Conservation (phyloP, 2,329 filamentous ascomycete genomes). For the Fusarium vanettenii region DNA sequence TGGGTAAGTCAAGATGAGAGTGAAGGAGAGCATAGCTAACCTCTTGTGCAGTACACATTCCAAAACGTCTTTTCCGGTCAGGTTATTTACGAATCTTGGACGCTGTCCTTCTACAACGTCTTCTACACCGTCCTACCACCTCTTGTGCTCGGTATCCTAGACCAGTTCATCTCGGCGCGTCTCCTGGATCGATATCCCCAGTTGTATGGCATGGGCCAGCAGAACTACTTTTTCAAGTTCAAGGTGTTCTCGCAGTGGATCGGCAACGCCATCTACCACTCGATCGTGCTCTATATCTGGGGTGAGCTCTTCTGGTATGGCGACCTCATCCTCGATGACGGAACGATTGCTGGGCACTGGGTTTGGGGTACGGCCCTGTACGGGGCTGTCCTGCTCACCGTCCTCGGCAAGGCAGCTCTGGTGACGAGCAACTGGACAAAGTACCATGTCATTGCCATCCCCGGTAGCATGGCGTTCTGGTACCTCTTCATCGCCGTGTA, state of each 20-base stretch:
- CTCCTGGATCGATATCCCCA: conserved; percentile 96
- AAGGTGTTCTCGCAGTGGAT: conserved; percentile 96
- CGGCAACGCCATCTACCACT: conserved; percentile 94
- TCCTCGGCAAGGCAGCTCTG: conserved; percentile 92
- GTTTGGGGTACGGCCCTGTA: conserved; percentile 97
- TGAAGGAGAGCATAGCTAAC: conserved; percentile 28
- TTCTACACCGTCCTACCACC: conserved; percentile 96
- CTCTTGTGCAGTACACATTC: conserved; percentile 81
- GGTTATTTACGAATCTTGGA: conserved; percentile 99
- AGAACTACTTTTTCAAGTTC: conserved; percentile 92
- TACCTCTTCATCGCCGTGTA: conserved; percentile 90
- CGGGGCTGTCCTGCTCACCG: conserved; percentile 91
- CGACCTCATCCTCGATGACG: conserved; percentile 83
- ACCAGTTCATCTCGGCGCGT: conserved; percentile 96
- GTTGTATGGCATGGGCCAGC: conserved; percentile 92
- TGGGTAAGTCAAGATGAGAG: conserved; percentile 73
- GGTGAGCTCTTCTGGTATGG: conserved; percentile 83
- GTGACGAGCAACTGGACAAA: conserved; percentile 99
- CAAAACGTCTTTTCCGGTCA: conserved; percentile 98
- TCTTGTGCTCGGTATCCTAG: conserved; percentile 93
- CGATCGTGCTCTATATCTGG: conserved; percentile 89
- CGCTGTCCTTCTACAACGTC: conserved; percentile 98
- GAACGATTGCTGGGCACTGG: conserved; percentile 91
- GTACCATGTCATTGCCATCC: conserved; percentile 95
- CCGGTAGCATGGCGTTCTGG: conserved; percentile 93